Base-by-base conservation (phyloP, 1,139 yeast genomes). In the Nakaseomyces uthaithaninus region DNA sequence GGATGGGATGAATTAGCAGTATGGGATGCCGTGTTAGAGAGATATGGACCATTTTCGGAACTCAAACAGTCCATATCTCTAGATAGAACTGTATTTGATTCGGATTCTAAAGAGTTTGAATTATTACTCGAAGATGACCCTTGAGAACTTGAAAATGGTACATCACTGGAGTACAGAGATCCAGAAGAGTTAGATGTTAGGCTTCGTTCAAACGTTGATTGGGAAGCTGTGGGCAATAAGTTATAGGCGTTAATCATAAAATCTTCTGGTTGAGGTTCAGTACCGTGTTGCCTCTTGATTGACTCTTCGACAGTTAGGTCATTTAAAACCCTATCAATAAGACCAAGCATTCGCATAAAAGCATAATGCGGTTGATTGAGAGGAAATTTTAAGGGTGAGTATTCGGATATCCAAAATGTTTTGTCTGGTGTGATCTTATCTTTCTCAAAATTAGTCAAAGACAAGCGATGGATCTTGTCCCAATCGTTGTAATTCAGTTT, bases 351-450 rank as follows among this genome's bases (percentile, higher is more conserved):
- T 16, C 57, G 46, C 23, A 52, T 62, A 18, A 77, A 62, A 39
- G 82, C 71, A 51, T 74, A 82, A 44, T 76, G 72, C 0, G 86
- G 77, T 53, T 84, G 87, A 47, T 69, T 72, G 33, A 80, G 61
- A 0, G 91, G 91, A 39, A 72, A 72, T 36, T 81, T 64, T 27
- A 82, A 59, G 0, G 94, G 94, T 1, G 87, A 77, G 3, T 60
- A 55, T 3, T 76, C 77, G 6, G 80, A 67, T 2, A 80, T 51
- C 87, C 87, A 80, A 46, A 62, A 65, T 15, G 58, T 45, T 6
- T 64, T 57, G 41, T 57, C 53, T 1, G 52, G 46, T 2, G 47
- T 47, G 0, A 59, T 57, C 0, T 46, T 45, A 4, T 52, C 50
- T 9, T 57, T 54, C 3, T 62, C 47, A 10, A 52, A 55, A 9